Evolutionary conservation across 108 stramenopile genomes (phyloP), one percentile per base, ranked within the genome.

Genomic region (Schizochytrium sp.): DNA sequence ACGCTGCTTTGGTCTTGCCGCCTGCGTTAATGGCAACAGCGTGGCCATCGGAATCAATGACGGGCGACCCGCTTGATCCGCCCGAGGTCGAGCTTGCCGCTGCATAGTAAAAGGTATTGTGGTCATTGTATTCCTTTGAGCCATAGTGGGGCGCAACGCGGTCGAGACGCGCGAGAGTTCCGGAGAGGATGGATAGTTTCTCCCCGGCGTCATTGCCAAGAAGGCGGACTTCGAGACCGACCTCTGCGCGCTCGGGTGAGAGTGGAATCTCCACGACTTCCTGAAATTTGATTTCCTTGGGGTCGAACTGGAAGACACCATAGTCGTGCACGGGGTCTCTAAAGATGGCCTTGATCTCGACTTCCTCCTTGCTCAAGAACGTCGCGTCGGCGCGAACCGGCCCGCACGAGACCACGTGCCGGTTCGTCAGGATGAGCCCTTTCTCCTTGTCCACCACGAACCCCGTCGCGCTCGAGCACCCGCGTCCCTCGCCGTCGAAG

Each of bases 11-110:
- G 59, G 44, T 76, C 0, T 43, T 51, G 4, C 90, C 93, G 57
- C 93, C 93, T 28, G 92, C 92, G 88, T 93, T 93, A 53, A 93
- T 60, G 5, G 93, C 93, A 0, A 93, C 92, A 5, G 92, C 93
- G 45, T 91, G 34, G 14, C 92, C 92, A 12, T 69, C 63, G 8
- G 16, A 12, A 53, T 91, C 91, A 5, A 93, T 60, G 3, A 93
- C 92, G 5, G 92, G 92, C 18, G 58, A 60, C 29, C 92, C 92
- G 51, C 91, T 91, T 4, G 88, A 89, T 23, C 92, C 92, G 8
- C 92, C 92, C 43, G 88, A 89, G 21, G 92, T 93, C 34, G 48
- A 88, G 88, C 90, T 71, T 5, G 90, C 90, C 8, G 88, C 87
- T 4, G 47, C 19, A 69, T 60, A 47, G 72, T 90, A 90, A 88